phyloP scores from a whole-genome alignment of 192 early-diverging fungal genomes.

The Rhizophlyctis rosea region DNA sequence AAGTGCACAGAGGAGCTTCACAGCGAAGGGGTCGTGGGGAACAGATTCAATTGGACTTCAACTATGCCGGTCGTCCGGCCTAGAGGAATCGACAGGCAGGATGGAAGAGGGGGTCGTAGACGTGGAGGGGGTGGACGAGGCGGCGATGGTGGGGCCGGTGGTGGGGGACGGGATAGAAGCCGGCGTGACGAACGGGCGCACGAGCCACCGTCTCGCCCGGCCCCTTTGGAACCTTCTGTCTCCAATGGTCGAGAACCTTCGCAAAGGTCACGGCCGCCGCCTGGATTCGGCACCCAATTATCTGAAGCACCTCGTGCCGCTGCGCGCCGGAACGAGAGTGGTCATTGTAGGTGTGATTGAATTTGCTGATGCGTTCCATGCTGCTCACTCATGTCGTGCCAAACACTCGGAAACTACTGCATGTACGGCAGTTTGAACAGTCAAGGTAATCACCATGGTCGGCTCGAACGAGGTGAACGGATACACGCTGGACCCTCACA shows the following conservation, averaged over 20 bases:
- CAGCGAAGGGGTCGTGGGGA: conserved; percentile 30
- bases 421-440: conserved; percentile 88
- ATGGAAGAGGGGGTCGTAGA: conserved; percentile 7
- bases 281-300: conserved; percentile 45
- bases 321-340: too few species aligned
- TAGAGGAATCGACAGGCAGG: too few species aligned
- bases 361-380: too few species aligned
- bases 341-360: too few species aligned
- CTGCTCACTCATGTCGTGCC: too few species aligned
- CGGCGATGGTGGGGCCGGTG: conserved; percentile 5
- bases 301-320: too few species aligned
- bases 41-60: conserved; percentile 39
- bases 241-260: background rate
- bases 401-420: too few species aligned
- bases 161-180: background rate
- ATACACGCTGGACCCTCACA: conserved; percentile 93
- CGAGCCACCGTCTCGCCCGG: background rate
- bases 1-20: conserved; percentile 32
- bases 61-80: conserved; percentile 37
- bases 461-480: conserved; percentile 72
- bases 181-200: background rate
- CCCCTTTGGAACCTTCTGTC: conserved; percentile 1
- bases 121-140: conserved; percentile 7
- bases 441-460: conserved; percentile 65
- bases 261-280: conserved; percentile 31